Percentiles rank a stretch among this genome's conserved stretches.
These are phyloP conservation scores for Jamesozyma rosinii DNA, from an alignment of 805 yeast species.

Conservation along the genomic window DNA sequence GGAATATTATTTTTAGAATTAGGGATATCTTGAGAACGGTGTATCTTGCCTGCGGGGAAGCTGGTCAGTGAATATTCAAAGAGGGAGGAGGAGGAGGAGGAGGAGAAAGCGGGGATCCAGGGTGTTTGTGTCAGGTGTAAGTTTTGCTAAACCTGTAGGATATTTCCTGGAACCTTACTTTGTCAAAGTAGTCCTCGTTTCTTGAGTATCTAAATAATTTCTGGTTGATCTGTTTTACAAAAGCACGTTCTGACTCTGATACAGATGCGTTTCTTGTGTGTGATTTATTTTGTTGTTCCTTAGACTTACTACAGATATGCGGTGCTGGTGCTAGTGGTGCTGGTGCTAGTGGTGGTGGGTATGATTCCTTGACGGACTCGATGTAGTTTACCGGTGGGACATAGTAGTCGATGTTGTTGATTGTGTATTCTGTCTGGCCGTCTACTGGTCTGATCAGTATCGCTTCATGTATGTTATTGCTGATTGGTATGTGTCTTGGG, in stretches of 20 bases:
- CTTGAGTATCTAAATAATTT: conserved; percentile 3
- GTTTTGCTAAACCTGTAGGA: conserved; percentile 28
- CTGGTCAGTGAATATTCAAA: no score
- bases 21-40: no score
- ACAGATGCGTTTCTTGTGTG: background rate
- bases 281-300: background rate
- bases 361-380: background rate
- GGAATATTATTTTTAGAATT: no score
- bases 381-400: background rate
- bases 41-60: no score
- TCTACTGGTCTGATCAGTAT: background rate
- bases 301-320: background rate
- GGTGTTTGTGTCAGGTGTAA: conserved; percentile 13
- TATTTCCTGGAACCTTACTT: conserved; percentile 29
- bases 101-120: no score
- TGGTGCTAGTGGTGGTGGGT: background rate
- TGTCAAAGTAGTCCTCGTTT: conserved; percentile 25
- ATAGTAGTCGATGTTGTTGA: background rate
- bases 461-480: background rate
- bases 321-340: background rate
- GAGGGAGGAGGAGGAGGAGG: no score
- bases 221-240: conserved; percentile 4
- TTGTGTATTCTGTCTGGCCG: background rate
- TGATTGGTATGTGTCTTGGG: background rate
- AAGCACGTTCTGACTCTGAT: background rate